These are phyloP conservation scores for Fusarium sp. DNA, from an alignment of 2,329 filamentous ascomycete species.

Conservation along the genomic window DNA sequence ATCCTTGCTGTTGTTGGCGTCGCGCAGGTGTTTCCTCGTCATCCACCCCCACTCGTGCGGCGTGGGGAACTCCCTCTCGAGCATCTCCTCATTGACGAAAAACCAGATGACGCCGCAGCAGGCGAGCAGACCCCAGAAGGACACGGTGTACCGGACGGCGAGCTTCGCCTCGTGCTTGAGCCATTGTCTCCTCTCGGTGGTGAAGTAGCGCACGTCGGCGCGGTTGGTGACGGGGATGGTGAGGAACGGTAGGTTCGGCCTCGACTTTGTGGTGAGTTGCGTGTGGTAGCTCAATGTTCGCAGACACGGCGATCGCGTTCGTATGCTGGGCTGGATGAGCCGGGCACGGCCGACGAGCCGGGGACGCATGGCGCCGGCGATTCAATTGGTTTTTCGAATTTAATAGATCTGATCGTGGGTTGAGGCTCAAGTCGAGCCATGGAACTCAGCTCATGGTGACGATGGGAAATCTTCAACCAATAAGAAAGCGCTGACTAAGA, in stretches of 20 bases:
- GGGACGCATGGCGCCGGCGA: conserved; percentile 49
- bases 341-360: conserved; percentile 47
- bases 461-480: conserved; percentile 27
- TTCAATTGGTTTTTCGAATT: background rate
- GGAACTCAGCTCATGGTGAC: conserved; percentile 11
- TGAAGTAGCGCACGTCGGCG: conserved; percentile 73
- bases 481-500: conserved; percentile 36
- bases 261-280: conserved; percentile 44
- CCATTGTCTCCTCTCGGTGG: conserved; percentile 77
- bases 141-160: conserved; percentile 71
- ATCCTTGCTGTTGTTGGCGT: conserved; percentile 66
- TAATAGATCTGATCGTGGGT: conserved; percentile 9
- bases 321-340: conserved; percentile 27
- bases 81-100: conserved; percentile 73
- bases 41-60: conserved; percentile 81
- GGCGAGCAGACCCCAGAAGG: conserved; percentile 69
- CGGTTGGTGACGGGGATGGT: conserved; percentile 57
- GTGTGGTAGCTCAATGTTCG: conserved; percentile 44
- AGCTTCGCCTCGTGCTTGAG: conserved; percentile 74
- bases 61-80: conserved; percentile 79
- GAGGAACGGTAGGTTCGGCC: conserved; percentile 58
- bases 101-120: conserved; percentile 68
- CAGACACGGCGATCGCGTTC: conserved; percentile 32
- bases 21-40: conserved; percentile 72
- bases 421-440: conserved; percentile 7